A percentile compares a stretch with the other conserved stretches of the same genome.
Conservation (phyloP, 352 stramenopile genomes). For the Pythium brachiatum region DNA sequence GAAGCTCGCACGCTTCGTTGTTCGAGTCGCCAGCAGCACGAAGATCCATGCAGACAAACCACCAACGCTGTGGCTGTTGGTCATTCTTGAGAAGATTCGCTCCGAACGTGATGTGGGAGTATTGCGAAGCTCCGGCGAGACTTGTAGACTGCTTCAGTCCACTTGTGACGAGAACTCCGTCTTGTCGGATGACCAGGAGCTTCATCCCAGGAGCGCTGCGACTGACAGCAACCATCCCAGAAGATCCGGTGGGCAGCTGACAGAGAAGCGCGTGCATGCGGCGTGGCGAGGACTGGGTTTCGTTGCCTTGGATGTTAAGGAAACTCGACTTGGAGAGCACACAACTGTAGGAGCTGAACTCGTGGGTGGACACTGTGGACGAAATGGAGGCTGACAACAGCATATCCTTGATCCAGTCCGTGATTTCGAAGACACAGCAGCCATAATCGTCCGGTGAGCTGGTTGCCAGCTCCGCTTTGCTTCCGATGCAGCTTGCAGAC, state of each 20-base stretch:
- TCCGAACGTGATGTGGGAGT: not conserved
- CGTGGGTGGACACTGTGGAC: constrained; percentile 9
- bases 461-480: constrained; percentile 31
- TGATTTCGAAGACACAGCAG: constrained; percentile 54
- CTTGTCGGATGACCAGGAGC: not conserved
- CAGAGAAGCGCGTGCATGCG: constrained; percentile 15
- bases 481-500: constrained; percentile 37
- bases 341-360: constrained; percentile 36
- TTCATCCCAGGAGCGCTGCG: not conserved
- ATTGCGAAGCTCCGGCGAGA: not conserved
- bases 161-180: not conserved
- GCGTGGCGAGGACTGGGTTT: not conserved
- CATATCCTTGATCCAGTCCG: constrained; percentile 53
- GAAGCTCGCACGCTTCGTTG: constrained; percentile 14
- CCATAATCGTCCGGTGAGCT: constrained; percentile 39
- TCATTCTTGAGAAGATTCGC: not conserved
- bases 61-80: not conserved
- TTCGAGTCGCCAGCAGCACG: not conserved
- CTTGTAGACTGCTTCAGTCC: not conserved
- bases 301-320: not conserved
- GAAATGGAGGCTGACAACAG: constrained; percentile 22
- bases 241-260: constrained; percentile 7
- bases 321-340: constrained; percentile 24
- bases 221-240: not conserved
- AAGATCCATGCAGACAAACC: constrained; percentile 17